Conservation (phyloP, 108 stramenopile genomes). For the Fistulifera solaris region DNA sequence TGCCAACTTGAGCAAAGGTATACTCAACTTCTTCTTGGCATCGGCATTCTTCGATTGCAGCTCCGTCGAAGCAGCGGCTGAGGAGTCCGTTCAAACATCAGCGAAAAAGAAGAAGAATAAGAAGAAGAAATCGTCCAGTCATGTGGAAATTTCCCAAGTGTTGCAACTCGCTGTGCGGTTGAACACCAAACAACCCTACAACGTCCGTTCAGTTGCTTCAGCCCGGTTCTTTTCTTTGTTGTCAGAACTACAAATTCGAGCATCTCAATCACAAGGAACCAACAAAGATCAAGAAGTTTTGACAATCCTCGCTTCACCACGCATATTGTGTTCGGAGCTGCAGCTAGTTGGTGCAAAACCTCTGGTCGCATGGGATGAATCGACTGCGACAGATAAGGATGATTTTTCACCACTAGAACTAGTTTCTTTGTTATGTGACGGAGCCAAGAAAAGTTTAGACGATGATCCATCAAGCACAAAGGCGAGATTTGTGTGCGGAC, state of each 20-base stretch:
- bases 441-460: too few species aligned
- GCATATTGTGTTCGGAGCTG: too few species aligned
- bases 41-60: slow-evolving; percentile 69
- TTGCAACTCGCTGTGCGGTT: slow-evolving; percentile 12
- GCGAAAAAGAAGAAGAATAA: slow-evolving; percentile 41
- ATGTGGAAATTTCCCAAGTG: slow-evolving; percentile 12
- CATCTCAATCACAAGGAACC: background rate
- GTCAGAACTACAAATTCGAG: slow-evolving; percentile 28
- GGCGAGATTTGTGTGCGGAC: slow-evolving; percentile 38
- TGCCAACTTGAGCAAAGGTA: slow-evolving; percentile 14
- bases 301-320: background rate
- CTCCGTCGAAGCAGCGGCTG: background rate
- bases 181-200: slow-evolving; percentile 11
- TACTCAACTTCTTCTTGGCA: slow-evolving; percentile 56
- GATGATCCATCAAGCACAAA: too few species aligned
- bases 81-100: slow-evolving; percentile 7
- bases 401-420: too few species aligned
- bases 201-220: slow-evolving; percentile 43
- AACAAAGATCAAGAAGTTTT: slow-evolving; percentile 8
- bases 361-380: too few species aligned
- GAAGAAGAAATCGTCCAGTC: slow-evolving; percentile 12
- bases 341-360: too few species aligned
- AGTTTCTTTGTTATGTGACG: too few species aligned
- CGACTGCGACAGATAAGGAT: too few species aligned
- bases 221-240: slow-evolving; percentile 65